phyloP scores from a whole-genome alignment of 495 filamentous ascomycete genomes.

The Penicillium steckii region DNA sequence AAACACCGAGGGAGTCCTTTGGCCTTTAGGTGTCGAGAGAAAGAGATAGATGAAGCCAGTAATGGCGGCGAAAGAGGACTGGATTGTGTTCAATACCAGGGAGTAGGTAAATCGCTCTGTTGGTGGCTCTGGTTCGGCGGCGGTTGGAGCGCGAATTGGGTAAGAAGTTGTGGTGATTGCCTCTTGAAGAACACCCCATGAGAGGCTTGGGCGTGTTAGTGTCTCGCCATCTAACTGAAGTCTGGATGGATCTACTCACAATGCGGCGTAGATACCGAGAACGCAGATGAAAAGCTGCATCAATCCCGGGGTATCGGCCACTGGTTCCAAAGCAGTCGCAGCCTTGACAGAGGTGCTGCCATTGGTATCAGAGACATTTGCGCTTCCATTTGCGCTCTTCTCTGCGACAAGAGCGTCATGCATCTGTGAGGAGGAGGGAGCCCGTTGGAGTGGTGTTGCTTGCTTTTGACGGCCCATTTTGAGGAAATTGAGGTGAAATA shows the following conservation, averaged over 20 bases:
- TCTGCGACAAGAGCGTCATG: constrained; percentile 31
- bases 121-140: constrained; percentile 50
- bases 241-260: constrained; percentile 61
- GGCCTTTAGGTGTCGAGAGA: constrained; percentile 57
- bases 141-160: constrained; percentile 36
- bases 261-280: constrained; percentile 90
- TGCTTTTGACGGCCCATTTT: constrained; percentile 74
- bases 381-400: constrained; percentile 30
- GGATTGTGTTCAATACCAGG: constrained; percentile 92
- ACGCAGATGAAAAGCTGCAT: constrained; percentile 82
- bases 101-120: constrained; percentile 81
- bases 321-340: constrained; percentile 24
- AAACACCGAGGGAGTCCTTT: constrained; percentile 64
- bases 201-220: constrained; percentile 59
- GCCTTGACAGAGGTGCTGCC: constrained; percentile 34
- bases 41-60: constrained; percentile 80
- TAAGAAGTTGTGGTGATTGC: constrained; percentile 96
- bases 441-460: constrained; percentile 61
- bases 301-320: constrained; percentile 49
- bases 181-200: constrained; percentile 96
- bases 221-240: background rate
- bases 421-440: constrained; percentile 62
- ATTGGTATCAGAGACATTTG: constrained; percentile 27
- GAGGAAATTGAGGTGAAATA: background rate
- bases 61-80: constrained; percentile 83